A percentile compares a stretch with the other conserved stretches of the same genome.
Evolutionary conservation across 1,139 yeast species (phyloP).

Genomic region (Sugiyamaella grinbergsii): DNA sequence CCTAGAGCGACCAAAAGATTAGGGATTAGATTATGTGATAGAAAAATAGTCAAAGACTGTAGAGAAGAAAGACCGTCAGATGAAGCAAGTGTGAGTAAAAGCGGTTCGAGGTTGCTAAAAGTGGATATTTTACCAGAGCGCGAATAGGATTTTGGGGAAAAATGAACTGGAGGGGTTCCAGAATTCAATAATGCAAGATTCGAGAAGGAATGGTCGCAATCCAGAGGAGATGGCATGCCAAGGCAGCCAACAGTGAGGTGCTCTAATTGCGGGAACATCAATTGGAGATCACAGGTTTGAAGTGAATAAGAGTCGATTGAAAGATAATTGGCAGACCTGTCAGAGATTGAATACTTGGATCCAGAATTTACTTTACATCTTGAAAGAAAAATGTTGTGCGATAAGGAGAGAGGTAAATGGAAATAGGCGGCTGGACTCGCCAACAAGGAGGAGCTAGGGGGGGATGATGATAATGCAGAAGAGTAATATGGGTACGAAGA

Average conservation of each 20-base stretch:
- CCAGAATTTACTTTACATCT: slow-evolving; percentile 10
- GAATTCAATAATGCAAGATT: slow-evolving; percentile 2
- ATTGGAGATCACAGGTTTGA: slow-evolving; percentile 5
- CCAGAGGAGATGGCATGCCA: neutral
- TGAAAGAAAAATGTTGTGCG: slow-evolving; percentile 6
- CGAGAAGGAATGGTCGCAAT: neutral
- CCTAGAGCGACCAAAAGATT: slow-evolving; percentile 13
- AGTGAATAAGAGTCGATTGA: slow-evolving; percentile 11
- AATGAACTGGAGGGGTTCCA: slow-evolving; percentile 3
- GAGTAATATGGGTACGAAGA: slow-evolving; percentile 14
- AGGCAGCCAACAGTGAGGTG: slow-evolving; percentile 10
- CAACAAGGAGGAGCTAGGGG: neutral
- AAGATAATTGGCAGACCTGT: neutral
- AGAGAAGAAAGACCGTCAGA: neutral
- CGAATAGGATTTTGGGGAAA: slow-evolving; percentile 3
- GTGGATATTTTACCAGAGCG: slow-evolving; percentile 5
- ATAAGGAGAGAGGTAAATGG: neutral
- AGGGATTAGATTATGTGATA: slow-evolving; percentile 9
- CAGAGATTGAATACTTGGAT: slow-evolving; percentile 2
- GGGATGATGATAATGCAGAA: slow-evolving; percentile 11
- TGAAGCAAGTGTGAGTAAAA: neutral
- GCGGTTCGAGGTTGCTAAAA: slow-evolving; percentile 2
- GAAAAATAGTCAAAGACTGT: neutral
- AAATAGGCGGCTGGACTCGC: slow-evolving; percentile 7
- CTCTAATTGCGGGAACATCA: slow-evolving; percentile 12